A percentile compares a stretch with the other conserved stretches of the same genome.
Conservation (phyloP, 148 eudicot genomes). For the Hydrangea macrophylla region DNA sequence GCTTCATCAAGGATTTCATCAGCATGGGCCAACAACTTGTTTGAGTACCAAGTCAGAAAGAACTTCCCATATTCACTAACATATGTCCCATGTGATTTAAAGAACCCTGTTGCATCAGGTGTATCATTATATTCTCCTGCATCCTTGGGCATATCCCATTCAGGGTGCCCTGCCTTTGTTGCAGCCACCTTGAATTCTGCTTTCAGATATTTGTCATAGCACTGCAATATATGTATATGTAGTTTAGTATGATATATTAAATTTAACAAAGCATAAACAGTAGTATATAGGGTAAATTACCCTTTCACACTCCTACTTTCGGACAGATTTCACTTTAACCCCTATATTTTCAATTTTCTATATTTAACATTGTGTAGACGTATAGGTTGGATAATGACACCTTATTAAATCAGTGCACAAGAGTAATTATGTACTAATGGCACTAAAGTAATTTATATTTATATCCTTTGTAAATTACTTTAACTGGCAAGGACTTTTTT, state of each 20-base stretch:
- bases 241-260: not conserved
- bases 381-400: too few species aligned
- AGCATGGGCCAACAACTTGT: constrained; percentile 67
- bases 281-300: not conserved
- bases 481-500: too few species aligned
- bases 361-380: too few species aligned
- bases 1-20: constrained; percentile 92
- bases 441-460: too few species aligned
- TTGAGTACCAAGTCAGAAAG: constrained; percentile 86
- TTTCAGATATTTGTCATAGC: constrained; percentile 75
- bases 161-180: constrained; percentile 56
- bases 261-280: too few species aligned
- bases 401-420: too few species aligned
- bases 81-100: constrained; percentile 59
- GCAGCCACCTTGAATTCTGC: constrained; percentile 68
- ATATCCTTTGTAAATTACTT: too few species aligned
- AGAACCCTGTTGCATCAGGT: constrained; percentile 62
- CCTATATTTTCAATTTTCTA: too few species aligned
- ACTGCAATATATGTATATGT: constrained; percentile 65
- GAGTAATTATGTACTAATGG: too few species aligned
- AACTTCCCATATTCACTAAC: constrained; percentile 61
- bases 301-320: too few species aligned
- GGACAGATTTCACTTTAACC: too few species aligned
- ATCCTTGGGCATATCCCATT: constrained; percentile 65
- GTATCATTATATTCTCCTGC: constrained; percentile 73